Base-by-base conservation (phyloP, 306 rosid genomes). In the Arachis stenosperma region DNA sequence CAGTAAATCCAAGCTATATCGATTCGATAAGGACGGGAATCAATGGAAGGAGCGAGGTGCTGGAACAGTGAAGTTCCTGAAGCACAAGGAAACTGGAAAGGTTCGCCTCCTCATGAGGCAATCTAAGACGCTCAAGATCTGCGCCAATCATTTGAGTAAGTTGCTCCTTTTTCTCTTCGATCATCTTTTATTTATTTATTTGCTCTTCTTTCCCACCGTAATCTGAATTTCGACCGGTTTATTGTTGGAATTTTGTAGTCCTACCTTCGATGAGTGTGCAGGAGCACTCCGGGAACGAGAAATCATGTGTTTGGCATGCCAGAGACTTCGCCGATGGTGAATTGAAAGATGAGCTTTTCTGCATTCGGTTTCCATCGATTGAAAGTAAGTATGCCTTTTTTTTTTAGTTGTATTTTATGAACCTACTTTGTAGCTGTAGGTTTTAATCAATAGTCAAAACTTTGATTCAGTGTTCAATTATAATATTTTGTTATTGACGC, bases 1-100 rank as follows among this genome's bases (percentile, higher is more conserved):
- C 29, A 92, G 98, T 42, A 92, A 90, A 71, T 68, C 92, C 8
- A 92, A 92, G 83, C 91, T 92, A 1, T 90, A 90, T 55, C 92
- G 98, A 33, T 92, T 87, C n/a, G 98, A 92, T 60, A 92, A 86
- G 77, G 93, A 88, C 6, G 97, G 97, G 50, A 90, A 86, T 11
- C 97, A 88, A 66, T 92, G 98, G 97, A 92, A 92, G 71, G 98
- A 92, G 77, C 79, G 97, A 40, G 97, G 98, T 17, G 96, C 91
- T 3, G 98, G 98, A 8, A 84, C 89, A 9, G 97, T 93, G 36
- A 93, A 86, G 79, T 79, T 93, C 62, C 77, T 93, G 66, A 90
- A 82, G 84, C 98, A 93, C 71, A 90, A 83, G 2, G 82, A 83
- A 67, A 40, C 83, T 1, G 87, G 91, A 5, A 93, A 87, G 71